Base-by-base conservation (phyloP, 106 monocot genomes). In the Acanthochlamys bracteata region DNA sequence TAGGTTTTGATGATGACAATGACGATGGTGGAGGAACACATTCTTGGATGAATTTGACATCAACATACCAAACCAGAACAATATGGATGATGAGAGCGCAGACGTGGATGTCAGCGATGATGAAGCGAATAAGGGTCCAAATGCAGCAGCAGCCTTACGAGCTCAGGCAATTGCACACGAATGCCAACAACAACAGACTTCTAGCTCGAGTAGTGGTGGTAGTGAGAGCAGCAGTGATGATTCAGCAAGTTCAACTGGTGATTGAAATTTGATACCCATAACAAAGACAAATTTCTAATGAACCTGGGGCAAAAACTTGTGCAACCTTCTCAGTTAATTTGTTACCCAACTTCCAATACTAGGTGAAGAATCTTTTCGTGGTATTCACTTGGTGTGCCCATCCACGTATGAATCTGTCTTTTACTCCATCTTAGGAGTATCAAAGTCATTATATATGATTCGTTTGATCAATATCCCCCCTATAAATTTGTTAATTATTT, bases 161-260 rank as follows among this genome's bases (percentile, higher is more conserved):
- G 89, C 89, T n/a, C 90, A 90, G 61, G 81, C 72, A 24, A 90
- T 73, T 55, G 83, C 76, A 17, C 79, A 63, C 33, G 89, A 82
- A 54, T 74, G 64, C 53, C 63, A 80, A 54, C 67, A 71, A 20
- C 41, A 59, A 42, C 78, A 77, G 25, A 81, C 70, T 4, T 82
- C 84, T 11, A 87, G 87, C 47, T 84, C 84, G 7, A 89, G 89
- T 42, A 71, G 42, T 0, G 85, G 79, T 20, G 20, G 55, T 25
- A 80, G 86, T 15, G 77, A 77, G 3, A 89, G 86, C 39, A 71
- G 79, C 7, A 87, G 91, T 40, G 82, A 78, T 41, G 83, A 74
- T 66, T 89, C 94, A 0, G 84, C 75, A 19, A 87, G 90, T 53
- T 87, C 90, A 1, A 90, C 69, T 45, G 90, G 86, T 57, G 94